Evolutionary conservation across 306 rosid species (phyloP), one percentile per base, ranked within the genome.

Genomic region (Elaeagnus macrophylla): DNA sequence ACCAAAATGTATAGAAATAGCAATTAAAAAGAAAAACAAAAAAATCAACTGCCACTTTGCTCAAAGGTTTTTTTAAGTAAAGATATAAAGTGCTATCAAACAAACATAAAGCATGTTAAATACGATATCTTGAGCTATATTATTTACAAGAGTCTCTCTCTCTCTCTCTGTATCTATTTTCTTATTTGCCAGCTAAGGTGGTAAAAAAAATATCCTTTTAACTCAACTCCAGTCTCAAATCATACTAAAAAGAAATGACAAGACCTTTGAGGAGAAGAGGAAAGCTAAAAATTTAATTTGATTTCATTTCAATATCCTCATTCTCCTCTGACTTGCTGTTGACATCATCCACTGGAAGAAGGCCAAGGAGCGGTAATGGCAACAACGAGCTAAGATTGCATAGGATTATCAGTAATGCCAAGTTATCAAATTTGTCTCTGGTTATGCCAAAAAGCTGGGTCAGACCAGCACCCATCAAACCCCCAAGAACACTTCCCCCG

Each of bases 401-500:
- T 16, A 91, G 68, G 70, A 87, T 84, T 74, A 91, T 83, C 75
- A 91, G 57, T 54, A 70, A 10, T 37, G 85, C 77, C 66, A 91
- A 75, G 82, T 86, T 86, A 60, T 84, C 93, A 71, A 87, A 91
- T 25, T 46, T 82, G 72, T 91, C 99, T 72, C 71, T 91, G 12
- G 95, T 91, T 60, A 91, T 69, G 48, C 99, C 99, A 61, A 91
- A 81, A 48, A 87, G 39, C 61, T 82, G 85, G 47, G 95, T 91
- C 71, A 91, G 73, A 57, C 93, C 95, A 47, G 99, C 99, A 42
- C 99, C 99, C 35, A 91, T 67, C 70, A 87, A 72, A 18, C 96
- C 99, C 70, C 99, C 99, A 63, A 91, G 64, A 66, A 91, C 93
- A 37, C 93, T 84, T 54, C 96, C 99, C 38, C 89, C 99, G 17